Percentiles rank a stretch among this genome's conserved stretches.
phyloP scores from a whole-genome alignment of 2,329 filamentous ascomycete species.

The Phialemonium atrogriseum region DNA sequence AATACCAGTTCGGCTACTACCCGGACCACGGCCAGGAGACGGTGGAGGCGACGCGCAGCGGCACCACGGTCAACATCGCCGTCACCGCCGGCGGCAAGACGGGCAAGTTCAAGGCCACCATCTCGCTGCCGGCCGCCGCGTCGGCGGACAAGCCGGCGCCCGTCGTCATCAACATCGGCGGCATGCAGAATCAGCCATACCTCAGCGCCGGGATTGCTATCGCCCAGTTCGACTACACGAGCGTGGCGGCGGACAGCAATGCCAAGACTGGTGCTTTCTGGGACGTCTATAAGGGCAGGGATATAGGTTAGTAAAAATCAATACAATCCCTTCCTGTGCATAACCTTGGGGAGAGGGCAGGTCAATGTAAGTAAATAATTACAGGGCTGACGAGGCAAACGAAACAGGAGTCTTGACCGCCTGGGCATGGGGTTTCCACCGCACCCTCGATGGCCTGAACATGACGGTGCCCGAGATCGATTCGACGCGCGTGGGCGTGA shows the following conservation, averaged over 20 bases:
- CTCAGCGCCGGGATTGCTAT: constrained; percentile 37
- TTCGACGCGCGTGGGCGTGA: constrained; percentile 33
- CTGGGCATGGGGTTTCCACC: constrained; percentile 48
- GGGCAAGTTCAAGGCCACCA: constrained; percentile 32
- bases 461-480: constrained; percentile 37
- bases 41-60: constrained; percentile 36
- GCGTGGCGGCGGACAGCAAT: constrained; percentile 39
- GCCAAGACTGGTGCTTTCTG: constrained; percentile 40
- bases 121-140: constrained; percentile 30
- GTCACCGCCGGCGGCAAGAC: constrained; percentile 34
- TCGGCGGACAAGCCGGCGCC: constrained; percentile 25
- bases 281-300: constrained; percentile 37
- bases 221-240: constrained; percentile 39
- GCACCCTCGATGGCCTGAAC: constrained; percentile 43
- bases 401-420: constrained; percentile 37
- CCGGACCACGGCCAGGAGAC: constrained; percentile 38
- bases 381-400: not conserved
- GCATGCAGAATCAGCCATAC: constrained; percentile 38
- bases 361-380: not conserved
- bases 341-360: not conserved
- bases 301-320: constrained; percentile 31
- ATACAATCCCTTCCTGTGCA: not conserved
- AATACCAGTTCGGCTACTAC: constrained; percentile 44
- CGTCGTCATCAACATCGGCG: constrained; percentile 41
- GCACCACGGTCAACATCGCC: constrained; percentile 32